Evolutionary conservation across 306 rosid genomes (phyloP).

Genomic region (Aeschynomene evenia): DNA sequence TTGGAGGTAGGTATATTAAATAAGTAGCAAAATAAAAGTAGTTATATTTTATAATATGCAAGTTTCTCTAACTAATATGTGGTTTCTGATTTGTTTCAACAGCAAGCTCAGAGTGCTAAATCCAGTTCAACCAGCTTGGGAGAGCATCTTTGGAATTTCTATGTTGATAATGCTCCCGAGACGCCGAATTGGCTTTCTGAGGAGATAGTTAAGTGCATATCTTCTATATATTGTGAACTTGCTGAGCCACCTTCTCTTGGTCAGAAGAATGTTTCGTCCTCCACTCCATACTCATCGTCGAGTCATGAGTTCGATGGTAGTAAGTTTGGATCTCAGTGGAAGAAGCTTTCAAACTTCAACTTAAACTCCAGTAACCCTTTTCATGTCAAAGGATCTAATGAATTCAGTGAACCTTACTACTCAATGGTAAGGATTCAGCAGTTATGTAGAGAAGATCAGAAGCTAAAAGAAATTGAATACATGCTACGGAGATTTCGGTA

Average conservation of each 20-base stretch:
- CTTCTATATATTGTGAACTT: constrained; percentile 77
- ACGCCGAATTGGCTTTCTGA: constrained; percentile 85
- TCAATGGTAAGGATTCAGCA: constrained; percentile 72
- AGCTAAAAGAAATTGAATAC: constrained; percentile 61
- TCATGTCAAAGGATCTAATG: constrained; percentile 57
- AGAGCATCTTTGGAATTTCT: constrained; percentile 54
- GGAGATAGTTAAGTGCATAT: constrained; percentile 82
- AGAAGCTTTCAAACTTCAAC: constrained; percentile 51
- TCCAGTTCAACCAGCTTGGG: constrained; percentile 50
- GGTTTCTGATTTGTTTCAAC: constrained; percentile 29
- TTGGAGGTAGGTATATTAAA: constrained; percentile 61
- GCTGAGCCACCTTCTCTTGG: constrained; percentile 57
- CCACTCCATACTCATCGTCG: constrained; percentile 53
- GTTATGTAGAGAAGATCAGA: constrained; percentile 58
- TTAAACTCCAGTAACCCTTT: constrained; percentile 56
- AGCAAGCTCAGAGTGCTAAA: constrained; percentile 62
- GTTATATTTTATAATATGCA: constrained; percentile 17
- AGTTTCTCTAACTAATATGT: constrained; percentile 38
- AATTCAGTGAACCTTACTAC: constrained; percentile 60
- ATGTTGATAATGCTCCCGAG: constrained; percentile 47
- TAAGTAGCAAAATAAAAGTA: constrained; percentile 9
- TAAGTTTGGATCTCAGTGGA: constrained; percentile 53
- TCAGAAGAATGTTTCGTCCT: constrained; percentile 54
- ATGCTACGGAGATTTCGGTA: constrained; percentile 79
- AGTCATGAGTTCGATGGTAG: constrained; percentile 43